Conservation (phyloP, 139 green algal genomes). For the Klebsormidium nitens region DNA sequence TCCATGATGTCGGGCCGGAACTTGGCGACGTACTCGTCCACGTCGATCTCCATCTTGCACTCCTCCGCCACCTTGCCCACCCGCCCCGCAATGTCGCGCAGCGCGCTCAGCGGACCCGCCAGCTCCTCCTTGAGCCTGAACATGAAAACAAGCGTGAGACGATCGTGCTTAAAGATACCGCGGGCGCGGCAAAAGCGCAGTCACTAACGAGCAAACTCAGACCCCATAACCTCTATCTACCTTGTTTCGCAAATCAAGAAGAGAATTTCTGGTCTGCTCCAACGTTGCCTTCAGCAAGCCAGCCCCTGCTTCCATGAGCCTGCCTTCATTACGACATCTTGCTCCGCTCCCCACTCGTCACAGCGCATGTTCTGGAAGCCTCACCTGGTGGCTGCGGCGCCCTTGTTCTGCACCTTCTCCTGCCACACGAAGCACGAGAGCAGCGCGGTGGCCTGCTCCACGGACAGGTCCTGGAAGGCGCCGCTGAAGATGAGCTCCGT, state of each 20-base stretch:
- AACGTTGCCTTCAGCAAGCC: no score
- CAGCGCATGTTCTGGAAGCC: not conserved
- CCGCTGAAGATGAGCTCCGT: constrained; percentile 77
- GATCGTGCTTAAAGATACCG: no score
- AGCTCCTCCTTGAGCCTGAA: constrained; percentile 46
- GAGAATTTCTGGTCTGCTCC: no score
- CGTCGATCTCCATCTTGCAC: constrained; percentile 45
- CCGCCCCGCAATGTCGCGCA: constrained; percentile 48
- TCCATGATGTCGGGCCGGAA: constrained; percentile 76
- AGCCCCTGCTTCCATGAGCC: no score
- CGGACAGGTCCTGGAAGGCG: constrained; percentile 48
- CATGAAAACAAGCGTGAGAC: no score
- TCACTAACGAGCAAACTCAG: no score
- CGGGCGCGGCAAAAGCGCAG: no score
- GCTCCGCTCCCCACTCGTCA: not conserved
- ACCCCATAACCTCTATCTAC: no score
- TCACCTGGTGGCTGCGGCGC: not conserved
- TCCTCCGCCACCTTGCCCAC: constrained; percentile 29
- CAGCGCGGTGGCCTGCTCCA: constrained; percentile 56
- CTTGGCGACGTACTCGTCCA: constrained; percentile 64
- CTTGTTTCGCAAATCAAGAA: no score
- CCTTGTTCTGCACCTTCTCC: constrained; percentile 58
- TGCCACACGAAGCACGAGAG: constrained; percentile 62
- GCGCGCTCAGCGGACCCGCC: constrained; percentile 51
- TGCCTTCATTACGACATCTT: not conserved